Evolutionary conservation across 108 stramenopile genomes (phyloP).

Genomic region (Chaetoceros tenuissimus): DNA sequence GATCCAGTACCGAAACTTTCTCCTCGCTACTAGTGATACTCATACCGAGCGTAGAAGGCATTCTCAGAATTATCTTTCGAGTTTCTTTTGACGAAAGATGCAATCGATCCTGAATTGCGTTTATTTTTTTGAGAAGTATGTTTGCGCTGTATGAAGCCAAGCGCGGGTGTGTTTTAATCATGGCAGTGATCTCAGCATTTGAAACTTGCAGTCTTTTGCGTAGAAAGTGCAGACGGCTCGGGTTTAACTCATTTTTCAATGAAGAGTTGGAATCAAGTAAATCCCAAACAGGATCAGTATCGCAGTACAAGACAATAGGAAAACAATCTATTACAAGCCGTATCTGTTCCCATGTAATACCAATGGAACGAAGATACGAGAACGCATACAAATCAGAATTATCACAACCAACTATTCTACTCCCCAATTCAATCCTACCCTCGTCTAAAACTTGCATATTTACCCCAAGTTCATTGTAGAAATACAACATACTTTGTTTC

Average conservation of each 20-base stretch:
- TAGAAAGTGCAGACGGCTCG: conserved; percentile 25
- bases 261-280: conserved; percentile 11
- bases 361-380: conserved; percentile 25
- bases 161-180: conserved; percentile 32
- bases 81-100: conserved; percentile 22
- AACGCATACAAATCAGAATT: conserved; percentile 26
- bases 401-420: conserved; percentile 22
- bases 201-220: conserved; percentile 25
- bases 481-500: conserved; percentile 26
- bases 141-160: not conserved
- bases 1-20: conserved; percentile 9
- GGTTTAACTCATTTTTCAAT: conserved; percentile 19
- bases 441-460: conserved; percentile 19
- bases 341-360: conserved; percentile 32
- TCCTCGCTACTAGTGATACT: conserved; percentile 9
- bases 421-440: conserved; percentile 15
- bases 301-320: conserved; percentile 24
- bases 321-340: conserved; percentile 21
- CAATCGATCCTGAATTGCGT: conserved; percentile 28
- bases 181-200: conserved; percentile 23
- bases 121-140: conserved; percentile 22
- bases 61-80: conserved; percentile 19
- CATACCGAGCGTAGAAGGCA: conserved; percentile 44
- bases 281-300: conserved; percentile 39
- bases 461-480: conserved; percentile 21